phyloP scores from a whole-genome alignment of 1,284 basidiomycete genomes.

The Boletus hoseneyae region DNA sequence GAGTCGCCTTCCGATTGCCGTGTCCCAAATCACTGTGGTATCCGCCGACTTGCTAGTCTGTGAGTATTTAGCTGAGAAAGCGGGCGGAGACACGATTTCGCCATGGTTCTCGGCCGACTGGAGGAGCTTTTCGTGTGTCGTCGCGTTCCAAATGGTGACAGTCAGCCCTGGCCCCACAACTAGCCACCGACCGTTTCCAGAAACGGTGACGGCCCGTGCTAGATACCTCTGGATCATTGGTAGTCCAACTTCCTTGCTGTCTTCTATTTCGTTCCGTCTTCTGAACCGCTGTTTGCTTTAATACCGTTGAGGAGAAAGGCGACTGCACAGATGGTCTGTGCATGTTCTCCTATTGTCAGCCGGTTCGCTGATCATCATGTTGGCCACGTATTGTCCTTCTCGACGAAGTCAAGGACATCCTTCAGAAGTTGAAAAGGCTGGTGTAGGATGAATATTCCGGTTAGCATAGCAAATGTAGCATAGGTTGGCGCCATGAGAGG shows the following conservation, averaged over 20 bases:
- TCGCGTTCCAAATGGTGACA: neutral
- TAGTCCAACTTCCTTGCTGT: no score
- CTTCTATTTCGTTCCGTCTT: no score
- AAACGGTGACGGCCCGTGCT: neutral
- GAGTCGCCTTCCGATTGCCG: neutral
- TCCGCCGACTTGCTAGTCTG: neutral
- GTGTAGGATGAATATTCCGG: neutral
- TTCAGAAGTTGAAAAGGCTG: neutral
- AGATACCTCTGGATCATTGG: neutral
- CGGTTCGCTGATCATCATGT: neutral
- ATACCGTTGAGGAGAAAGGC: neutral
- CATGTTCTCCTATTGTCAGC: neutral
- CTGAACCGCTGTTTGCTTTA: no score
- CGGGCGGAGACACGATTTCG: neutral
- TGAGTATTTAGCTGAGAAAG: neutral
- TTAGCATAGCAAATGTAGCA: neutral
- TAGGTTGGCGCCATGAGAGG: neutral
- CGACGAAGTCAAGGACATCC: neutral
- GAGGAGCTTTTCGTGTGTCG: neutral
- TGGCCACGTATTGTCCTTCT: neutral
- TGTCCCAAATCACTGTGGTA: conserved; percentile 14
- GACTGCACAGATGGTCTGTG: neutral
- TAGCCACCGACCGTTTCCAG: neutral
- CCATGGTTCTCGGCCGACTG: neutral
- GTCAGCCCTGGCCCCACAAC: neutral